Conservation (phyloP, 352 stramenopile genomes). For the Globisporangium solare region DNA sequence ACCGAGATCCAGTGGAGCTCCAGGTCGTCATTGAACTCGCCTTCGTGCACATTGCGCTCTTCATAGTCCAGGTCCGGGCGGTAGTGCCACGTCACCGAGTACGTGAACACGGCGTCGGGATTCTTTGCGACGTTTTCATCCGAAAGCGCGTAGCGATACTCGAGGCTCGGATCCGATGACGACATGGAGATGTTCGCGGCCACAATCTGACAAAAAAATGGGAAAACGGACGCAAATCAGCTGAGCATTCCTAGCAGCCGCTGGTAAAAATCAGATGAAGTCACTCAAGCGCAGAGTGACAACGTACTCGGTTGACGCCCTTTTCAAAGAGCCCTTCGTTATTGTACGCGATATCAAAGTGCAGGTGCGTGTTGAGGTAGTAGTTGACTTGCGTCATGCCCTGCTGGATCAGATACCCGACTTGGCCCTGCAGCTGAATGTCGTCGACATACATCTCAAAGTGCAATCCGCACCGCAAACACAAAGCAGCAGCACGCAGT, state of each 20-base stretch:
- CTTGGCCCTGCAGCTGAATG: conserved; percentile 94
- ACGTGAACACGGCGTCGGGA: conserved; percentile 87
- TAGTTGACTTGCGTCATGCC: conserved; percentile 69
- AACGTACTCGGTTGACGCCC: conserved; percentile 58
- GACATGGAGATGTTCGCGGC: conserved; percentile 67
- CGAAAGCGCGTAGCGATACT: conserved; percentile 57
- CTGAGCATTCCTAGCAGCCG: neutral
- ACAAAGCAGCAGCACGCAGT: conserved; percentile 19
- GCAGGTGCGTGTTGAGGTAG: conserved; percentile 95
- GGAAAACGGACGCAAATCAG: neutral
- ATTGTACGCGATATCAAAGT: conserved; percentile 95
- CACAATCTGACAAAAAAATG: conserved; percentile 54
- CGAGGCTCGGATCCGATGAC: conserved; percentile 45
- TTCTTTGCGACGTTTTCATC: conserved; percentile 31
- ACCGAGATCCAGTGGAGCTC: conserved; percentile 98
- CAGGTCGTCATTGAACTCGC: conserved; percentile 47
- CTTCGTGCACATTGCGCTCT: conserved; percentile 86
- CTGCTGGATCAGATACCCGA: conserved; percentile 87
- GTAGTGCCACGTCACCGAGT: conserved; percentile 95
- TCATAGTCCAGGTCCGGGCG: conserved; percentile 85
- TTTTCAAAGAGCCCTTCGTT: conserved; percentile 76
- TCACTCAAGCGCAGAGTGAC: neutral
- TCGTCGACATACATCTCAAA: conserved; percentile 99
- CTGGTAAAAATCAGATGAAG: no score
- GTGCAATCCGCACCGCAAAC: conserved; percentile 13